These are phyloP conservation scores for Tetraselmis striata DNA, from an alignment of 139 green algal species.

Conservation along the genomic window DNA sequence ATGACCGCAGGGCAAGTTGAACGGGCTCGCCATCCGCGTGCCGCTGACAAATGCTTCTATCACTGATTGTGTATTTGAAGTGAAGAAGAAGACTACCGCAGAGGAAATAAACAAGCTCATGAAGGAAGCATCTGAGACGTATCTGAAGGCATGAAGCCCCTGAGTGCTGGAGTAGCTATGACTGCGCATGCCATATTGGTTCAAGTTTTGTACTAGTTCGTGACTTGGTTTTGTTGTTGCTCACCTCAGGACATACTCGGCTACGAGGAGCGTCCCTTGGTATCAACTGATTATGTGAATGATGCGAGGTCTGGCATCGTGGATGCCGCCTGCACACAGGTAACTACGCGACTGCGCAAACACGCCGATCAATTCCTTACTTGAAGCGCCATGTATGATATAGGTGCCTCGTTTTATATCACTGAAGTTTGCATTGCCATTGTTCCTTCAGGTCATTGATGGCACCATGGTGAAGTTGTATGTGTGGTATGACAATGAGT, in stretches of 20 bases:
- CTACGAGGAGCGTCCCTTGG: slow-evolving; percentile 64
- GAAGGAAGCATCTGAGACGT: slow-evolving; percentile 58
- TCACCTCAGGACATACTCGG: slow-evolving; percentile 53
- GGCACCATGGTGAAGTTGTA: slow-evolving; percentile 78
- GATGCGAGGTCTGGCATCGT: slow-evolving; percentile 67
- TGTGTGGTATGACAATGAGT: slow-evolving; percentile 85
- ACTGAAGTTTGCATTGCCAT: slow-evolving; percentile 5
- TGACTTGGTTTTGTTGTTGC: not conserved
- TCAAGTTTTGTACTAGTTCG: not conserved
- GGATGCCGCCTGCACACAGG: slow-evolving; percentile 67
- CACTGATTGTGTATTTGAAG: slow-evolving; percentile 71
- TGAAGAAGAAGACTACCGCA: slow-evolving; percentile 44
- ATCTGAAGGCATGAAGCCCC: slow-evolving; percentile 40
- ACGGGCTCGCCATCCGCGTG: slow-evolving; percentile 78
- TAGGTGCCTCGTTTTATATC: not conserved
- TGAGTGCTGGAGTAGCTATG: not conserved
- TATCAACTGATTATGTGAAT: slow-evolving; percentile 79
- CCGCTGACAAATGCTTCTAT: slow-evolving; percentile 78
- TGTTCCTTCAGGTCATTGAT: slow-evolving; percentile 59
- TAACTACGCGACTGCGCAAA: slow-evolving; percentile 14
- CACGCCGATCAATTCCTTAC: not conserved
- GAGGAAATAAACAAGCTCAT: slow-evolving; percentile 76
- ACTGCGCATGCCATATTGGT: not conserved
- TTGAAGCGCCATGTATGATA: not conserved
- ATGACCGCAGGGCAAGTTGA: slow-evolving; percentile 80